Percentiles rank a stretch among this genome's conserved stretches.
These are phyloP conservation scores for Picea abies DNA, from an alignment of 83 land plant species.

Conservation along the genomic window DNA sequence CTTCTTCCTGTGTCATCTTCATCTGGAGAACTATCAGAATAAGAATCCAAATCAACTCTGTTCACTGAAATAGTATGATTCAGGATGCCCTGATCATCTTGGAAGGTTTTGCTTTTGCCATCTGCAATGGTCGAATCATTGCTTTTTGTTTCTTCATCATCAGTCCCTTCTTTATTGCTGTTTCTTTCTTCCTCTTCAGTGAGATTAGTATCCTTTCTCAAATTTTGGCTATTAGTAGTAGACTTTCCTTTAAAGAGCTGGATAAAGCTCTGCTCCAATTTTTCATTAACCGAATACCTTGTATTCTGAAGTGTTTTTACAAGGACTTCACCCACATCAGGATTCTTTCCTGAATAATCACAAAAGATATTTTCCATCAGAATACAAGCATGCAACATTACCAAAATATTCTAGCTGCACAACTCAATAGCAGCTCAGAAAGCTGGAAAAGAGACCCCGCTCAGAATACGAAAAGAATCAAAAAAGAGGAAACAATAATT, in stretches of 20 bases:
- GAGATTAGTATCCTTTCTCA: slow-evolving; percentile 20
- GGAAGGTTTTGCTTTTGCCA: not conserved
- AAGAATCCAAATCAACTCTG: not conserved
- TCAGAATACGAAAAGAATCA: not conserved
- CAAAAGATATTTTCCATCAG: slow-evolving; percentile 14
- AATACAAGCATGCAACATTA: not conserved
- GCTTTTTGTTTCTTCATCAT: slow-evolving; percentile 14
- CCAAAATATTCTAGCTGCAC: not conserved
- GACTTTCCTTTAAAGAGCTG: slow-evolving; percentile 62
- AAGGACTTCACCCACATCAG: slow-evolving; percentile 83
- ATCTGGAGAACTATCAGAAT: slow-evolving; percentile 13
- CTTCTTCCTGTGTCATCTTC: slow-evolving; percentile 8
- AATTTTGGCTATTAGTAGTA: slow-evolving; percentile 19
- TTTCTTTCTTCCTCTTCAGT: slow-evolving; percentile 12
- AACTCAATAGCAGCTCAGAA: not conserved
- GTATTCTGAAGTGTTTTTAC: slow-evolving; percentile 94
- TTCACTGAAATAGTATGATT: not conserved
- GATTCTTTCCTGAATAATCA: slow-evolving; percentile 47
- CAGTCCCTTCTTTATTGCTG: slow-evolving; percentile 23
- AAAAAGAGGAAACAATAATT: not conserved
- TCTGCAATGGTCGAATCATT: not conserved
- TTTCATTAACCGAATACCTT: slow-evolving; percentile 89
- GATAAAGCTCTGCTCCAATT: slow-evolving; percentile 79
- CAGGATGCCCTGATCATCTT: not conserved
- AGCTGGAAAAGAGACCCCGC: not conserved